Base-by-base conservation (phyloP, 1,139 yeast genomes). In the Yamadazyma aaseri region DNA sequence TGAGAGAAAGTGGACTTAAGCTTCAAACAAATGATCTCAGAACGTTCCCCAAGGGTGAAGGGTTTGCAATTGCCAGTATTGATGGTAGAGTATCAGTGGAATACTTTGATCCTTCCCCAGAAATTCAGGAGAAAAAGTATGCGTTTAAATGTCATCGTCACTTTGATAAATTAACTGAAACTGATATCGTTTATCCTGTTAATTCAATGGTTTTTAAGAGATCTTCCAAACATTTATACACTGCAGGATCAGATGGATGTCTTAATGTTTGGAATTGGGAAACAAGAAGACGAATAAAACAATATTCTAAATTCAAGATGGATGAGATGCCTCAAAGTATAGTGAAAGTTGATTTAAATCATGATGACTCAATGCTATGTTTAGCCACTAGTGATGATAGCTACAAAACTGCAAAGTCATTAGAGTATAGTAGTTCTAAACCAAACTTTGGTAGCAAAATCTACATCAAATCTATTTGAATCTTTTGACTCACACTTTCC, bases 81-180 rank as follows among this genome's bases (percentile, higher is more conserved):
- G 97, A 89, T 48, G 97, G 97, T 0, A 65, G 96, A 29, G 92
- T 86, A 0, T 83, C 95, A 0, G 75, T 90, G 25, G 96, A 87
- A 45, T 82, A 74, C 51, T 77, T 81, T 39, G 77, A 81, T 36
- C 67, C 74, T 2, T 54, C 71, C 0, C 71, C 74, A 1, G 65
- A 63, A 14, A 56, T 57, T 0, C 81, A 78, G 42, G 46, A 47
- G 10, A 53, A 57, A 5, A 59, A 68, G 35, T 90, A 81, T 55
- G 95, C 96, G 0, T 90, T 89, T 66, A 81, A 87, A 50, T 85
- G 96, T 46, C 97, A 90, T 55, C 63, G 96, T 23, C 42, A 47
- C 17, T 46, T 53, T 18, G 72, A 72, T 39, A 58, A 60, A 34
- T 40, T 45, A 22, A 60, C 66, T 17, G 76, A 73, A 20, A 66